A percentile compares a stretch with the other conserved stretches of the same genome.
phyloP scores from a whole-genome alignment of 495 filamentous ascomycete genomes.

The Podospora comata region DNA sequence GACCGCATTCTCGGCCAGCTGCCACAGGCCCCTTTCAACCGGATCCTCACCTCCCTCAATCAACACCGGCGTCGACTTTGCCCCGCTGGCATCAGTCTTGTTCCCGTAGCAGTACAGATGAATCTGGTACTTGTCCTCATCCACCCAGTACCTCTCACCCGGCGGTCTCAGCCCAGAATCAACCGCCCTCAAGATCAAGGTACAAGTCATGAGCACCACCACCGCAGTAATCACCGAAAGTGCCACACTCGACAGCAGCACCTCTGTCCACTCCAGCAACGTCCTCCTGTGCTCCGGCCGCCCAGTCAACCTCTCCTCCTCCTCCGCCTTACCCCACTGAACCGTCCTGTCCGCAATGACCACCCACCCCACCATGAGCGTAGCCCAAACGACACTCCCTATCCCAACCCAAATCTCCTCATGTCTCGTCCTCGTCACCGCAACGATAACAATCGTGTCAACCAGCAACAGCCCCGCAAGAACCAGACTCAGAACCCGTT shows the following conservation, averaged over 20 bases:
- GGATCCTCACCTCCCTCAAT: constrained; percentile 78
- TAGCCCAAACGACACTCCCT: constrained; percentile 71
- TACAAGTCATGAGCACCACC: constrained; percentile 70
- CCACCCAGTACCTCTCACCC: constrained; percentile 73
- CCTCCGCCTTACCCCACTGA: constrained; percentile 83
- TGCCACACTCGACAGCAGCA: constrained; percentile 68
- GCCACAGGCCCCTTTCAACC: constrained; percentile 70
- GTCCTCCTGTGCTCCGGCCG: constrained; percentile 82
- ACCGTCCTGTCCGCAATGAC: constrained; percentile 59
- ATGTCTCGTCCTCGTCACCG: constrained; percentile 64
- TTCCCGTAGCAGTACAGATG: constrained; percentile 83
- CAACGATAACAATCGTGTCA: constrained; percentile 73
- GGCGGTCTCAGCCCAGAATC: constrained; percentile 68
- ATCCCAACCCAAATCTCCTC: constrained; percentile 93
- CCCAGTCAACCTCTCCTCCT: constrained; percentile 89
- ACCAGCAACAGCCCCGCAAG: constrained; percentile 70
- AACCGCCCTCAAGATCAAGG: constrained; percentile 69
- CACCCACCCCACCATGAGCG: constrained; percentile 45
- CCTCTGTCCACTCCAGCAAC: constrained; percentile 75
- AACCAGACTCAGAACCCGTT: constrained; percentile 64
- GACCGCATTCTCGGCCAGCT: constrained; percentile 64
- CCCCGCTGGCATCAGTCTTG: constrained; percentile 46
- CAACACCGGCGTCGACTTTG: constrained; percentile 65
- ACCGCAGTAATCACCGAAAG: constrained; percentile 63
- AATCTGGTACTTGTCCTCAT: constrained; percentile 75